Percentiles rank a stretch among this genome's conserved stretches.
These are phyloP conservation scores for Phytomonas francai DNA, from an alignment of 208 protist species.

Conservation along the genomic window DNA sequence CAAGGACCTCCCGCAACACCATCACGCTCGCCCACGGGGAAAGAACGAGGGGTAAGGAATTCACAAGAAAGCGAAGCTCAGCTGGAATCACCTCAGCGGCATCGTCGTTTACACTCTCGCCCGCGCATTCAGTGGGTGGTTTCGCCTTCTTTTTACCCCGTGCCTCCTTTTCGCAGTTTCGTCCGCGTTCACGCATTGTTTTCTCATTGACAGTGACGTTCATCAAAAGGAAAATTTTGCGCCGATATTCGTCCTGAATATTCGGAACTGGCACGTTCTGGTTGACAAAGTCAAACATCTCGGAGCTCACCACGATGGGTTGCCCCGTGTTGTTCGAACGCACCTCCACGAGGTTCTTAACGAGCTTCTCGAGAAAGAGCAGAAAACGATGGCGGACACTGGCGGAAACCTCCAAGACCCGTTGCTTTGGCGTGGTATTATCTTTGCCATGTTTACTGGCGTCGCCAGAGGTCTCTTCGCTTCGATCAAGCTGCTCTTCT, in stretches of 20 bases:
- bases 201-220: slow-evolving; percentile 67
- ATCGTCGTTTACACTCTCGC: slow-evolving; percentile 22
- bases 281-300: slow-evolving; percentile 72
- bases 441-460: background rate
- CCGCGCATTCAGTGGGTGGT: background rate
- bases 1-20: slow-evolving; percentile 84
- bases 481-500: background rate
- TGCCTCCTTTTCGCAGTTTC: background rate
- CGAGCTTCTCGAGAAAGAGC: slow-evolving; percentile 66
- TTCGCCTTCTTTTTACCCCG: background rate
- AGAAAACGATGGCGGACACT: slow-evolving; percentile 72
- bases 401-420: slow-evolving; percentile 25
- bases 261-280: slow-evolving; percentile 74
- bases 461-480: slow-evolving; percentile 2
- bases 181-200: slow-evolving; percentile 24
- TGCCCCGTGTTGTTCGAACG: slow-evolving; percentile 22
- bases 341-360: slow-evolving; percentile 63
- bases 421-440: background rate
- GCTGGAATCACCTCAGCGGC: slow-evolving; percentile 64
- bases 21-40: slow-evolving; percentile 82
- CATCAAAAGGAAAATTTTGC: slow-evolving; percentile 86
- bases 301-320: slow-evolving; percentile 64
- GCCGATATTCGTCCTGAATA: slow-evolving; percentile 87
- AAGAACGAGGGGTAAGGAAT: slow-evolving; percentile 69
- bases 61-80: slow-evolving; percentile 80